Evolutionary conservation across 2,329 filamentous ascomycete species (phyloP).

Genomic region (Talaromyces sp.): DNA sequence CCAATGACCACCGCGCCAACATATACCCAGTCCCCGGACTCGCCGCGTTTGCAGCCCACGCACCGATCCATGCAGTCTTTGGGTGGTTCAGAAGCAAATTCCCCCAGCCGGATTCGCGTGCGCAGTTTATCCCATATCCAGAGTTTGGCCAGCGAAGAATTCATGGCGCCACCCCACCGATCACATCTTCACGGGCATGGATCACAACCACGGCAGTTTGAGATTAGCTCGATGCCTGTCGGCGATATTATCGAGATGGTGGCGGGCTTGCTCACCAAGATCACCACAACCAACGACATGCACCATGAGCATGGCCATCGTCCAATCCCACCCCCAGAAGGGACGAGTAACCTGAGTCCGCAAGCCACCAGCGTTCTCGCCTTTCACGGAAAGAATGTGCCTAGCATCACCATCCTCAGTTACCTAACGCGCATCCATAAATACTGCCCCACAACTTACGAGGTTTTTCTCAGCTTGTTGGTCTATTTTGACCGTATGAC

Average conservation of each 20-base stretch:
- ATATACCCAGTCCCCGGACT: conserved; percentile 45
- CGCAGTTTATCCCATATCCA: conserved; percentile 90
- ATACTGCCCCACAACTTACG: conserved; percentile 97
- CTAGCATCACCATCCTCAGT: conserved; percentile 93
- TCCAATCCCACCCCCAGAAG: conserved; percentile 64
- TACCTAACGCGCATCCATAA: conserved; percentile 96
- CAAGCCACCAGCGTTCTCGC: conserved; percentile 79
- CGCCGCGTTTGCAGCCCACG: conserved; percentile 51
- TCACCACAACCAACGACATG: conserved; percentile 92
- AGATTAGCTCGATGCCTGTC: conserved; percentile 97
- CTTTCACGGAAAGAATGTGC: conserved; percentile 97
- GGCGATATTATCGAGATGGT: conserved; percentile 99
- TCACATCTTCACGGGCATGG: conserved; percentile 47
- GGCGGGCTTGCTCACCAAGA: conserved; percentile 91
- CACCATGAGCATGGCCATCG: conserved; percentile 91
- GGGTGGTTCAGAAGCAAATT: conserved; percentile 45
- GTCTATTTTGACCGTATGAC: conserved; percentile 99
- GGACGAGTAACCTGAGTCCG: conserved; percentile 60
- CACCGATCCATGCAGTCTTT: conserved; percentile 48
- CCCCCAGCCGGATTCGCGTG: conserved; percentile 71
- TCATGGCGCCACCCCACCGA: conserved; percentile 59
- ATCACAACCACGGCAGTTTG: conserved; percentile 68
- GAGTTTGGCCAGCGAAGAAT: conserved; percentile 79
- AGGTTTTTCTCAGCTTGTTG: conserved; percentile 91
- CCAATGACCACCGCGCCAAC: conserved; percentile 30